phyloP scores from a whole-genome alignment of 768 basidiomycete genomes.

The Rhodosporidiobolus odoratus region DNA sequence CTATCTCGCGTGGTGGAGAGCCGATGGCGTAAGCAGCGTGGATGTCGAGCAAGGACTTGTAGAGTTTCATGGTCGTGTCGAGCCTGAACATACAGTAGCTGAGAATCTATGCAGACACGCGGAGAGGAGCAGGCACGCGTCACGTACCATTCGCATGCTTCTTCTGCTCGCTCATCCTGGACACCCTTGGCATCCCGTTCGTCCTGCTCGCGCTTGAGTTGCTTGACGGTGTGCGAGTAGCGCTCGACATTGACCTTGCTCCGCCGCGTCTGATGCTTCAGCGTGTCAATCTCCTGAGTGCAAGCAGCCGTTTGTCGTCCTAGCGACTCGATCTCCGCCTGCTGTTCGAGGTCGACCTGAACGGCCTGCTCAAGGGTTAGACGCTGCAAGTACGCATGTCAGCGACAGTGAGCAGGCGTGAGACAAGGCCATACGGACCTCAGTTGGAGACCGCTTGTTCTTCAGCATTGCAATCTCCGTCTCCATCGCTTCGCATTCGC shows the following conservation, averaged over 20 bases:
- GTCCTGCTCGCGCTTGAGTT: conserved; percentile 28
- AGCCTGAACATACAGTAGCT: neutral
- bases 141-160: conserved; percentile 33
- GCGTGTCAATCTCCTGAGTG: conserved; percentile 19
- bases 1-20: conserved; percentile 10
- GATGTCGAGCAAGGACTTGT: conserved; percentile 30
- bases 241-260: conserved; percentile 28
- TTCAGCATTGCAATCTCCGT: conserved; percentile 39
- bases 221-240: conserved; percentile 14
- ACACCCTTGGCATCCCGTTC: conserved; percentile 32
- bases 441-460: conserved; percentile 34
- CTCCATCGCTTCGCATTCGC: conserved; percentile 37
- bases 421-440: conserved; percentile 1
- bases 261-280: conserved; percentile 22
- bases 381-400: conserved; percentile 9
- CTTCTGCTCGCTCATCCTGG: conserved; percentile 33
- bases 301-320: conserved; percentile 18
- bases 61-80: conserved; percentile 30
- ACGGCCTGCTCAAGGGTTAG: conserved; percentile 27
- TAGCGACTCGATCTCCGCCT: conserved; percentile 17
- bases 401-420: neutral
- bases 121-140: too few species aligned
- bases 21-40: conserved; percentile 20
- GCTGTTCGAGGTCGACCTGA: conserved; percentile 6
- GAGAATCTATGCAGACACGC: too few species aligned